Percentiles rank a stretch among this genome's conserved stretches.
Conservation (phyloP, 176 grass and related monocot genomes). For the Rhynchospora pubera region DNA sequence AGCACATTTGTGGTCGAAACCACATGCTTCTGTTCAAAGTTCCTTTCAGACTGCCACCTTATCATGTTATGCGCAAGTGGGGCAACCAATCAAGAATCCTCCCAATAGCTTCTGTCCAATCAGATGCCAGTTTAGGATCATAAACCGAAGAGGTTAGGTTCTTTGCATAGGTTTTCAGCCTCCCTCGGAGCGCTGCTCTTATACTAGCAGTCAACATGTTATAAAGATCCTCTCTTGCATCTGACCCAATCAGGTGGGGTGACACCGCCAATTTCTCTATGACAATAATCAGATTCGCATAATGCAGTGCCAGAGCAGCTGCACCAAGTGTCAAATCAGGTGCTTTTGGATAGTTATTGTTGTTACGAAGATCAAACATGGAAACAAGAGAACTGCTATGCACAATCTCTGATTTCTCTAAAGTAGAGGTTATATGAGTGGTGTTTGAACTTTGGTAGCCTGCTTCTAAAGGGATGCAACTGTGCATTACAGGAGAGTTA, state of each 20-base stretch:
- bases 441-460: constrained; percentile 5
- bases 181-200: constrained; percentile 35
- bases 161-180: constrained; percentile 22
- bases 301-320: constrained; percentile 50
- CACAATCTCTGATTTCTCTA: neutral
- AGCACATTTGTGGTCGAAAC: constrained; percentile 32
- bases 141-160: neutral
- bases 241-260: constrained; percentile 39
- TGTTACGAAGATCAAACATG: constrained; percentile 20
- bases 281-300: constrained; percentile 55
- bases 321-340: constrained; percentile 39
- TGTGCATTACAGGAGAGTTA: constrained; percentile 28
- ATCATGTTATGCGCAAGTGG: constrained; percentile 77
- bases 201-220: constrained; percentile 42
- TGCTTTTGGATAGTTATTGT: constrained; percentile 4
- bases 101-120: constrained; percentile 50
- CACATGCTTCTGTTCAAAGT: constrained; percentile 45
- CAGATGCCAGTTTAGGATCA: constrained; percentile 41
- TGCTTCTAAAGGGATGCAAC: constrained; percentile 28
- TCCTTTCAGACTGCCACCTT: constrained; percentile 62
- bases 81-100: constrained; percentile 57
- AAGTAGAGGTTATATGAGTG: neutral
- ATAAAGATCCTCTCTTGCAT: constrained; percentile 64
- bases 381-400: constrained; percentile 15
- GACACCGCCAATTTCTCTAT: constrained; percentile 45